A percentile compares a stretch with the other conserved stretches of the same genome.
Evolutionary conservation across 306 rosid genomes (phyloP).

Genomic region (Prunus dulcis): DNA sequence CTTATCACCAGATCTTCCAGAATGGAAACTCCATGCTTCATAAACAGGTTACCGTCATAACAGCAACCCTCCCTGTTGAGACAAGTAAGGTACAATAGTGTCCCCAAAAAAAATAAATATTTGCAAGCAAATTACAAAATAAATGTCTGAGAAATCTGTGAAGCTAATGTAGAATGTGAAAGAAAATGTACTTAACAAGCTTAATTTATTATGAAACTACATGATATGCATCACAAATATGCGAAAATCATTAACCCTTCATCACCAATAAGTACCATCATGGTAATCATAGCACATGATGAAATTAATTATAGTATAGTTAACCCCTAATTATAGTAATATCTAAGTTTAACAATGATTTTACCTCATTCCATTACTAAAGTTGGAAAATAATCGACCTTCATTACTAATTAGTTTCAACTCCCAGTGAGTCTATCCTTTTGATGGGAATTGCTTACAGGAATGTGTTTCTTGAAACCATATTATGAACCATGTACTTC

Average conservation of each 20-base stretch:
- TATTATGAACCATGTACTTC: not conserved
- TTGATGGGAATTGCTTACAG: not conserved
- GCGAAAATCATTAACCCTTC: not conserved
- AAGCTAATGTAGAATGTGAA: not conserved
- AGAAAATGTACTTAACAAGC: slow-evolving; percentile 7
- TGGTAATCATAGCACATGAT: not conserved
- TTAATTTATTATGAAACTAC: not conserved
- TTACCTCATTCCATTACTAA: not conserved
- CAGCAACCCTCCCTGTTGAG: slow-evolving; percentile 56
- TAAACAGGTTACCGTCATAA: slow-evolving; percentile 53
- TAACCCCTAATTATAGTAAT: not conserved
- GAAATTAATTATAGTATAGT: not conserved
- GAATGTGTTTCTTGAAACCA: not conserved
- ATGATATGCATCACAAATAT: not conserved
- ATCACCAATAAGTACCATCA: not conserved
- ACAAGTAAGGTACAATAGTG: slow-evolving; percentile 23
- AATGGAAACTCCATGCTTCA: slow-evolving; percentile 69
- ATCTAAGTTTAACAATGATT: too few species aligned
- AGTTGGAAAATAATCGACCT: not conserved
- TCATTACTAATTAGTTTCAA: not conserved
- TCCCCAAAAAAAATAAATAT: not conserved
- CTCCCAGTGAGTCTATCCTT: not conserved
- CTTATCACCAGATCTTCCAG: slow-evolving; percentile 87
- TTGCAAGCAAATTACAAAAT: not conserved
- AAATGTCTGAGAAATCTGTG: not conserved